Base-by-base conservation (phyloP, 2,329 filamentous ascomycete species). In the Mollisiaceae sp. region DNA sequence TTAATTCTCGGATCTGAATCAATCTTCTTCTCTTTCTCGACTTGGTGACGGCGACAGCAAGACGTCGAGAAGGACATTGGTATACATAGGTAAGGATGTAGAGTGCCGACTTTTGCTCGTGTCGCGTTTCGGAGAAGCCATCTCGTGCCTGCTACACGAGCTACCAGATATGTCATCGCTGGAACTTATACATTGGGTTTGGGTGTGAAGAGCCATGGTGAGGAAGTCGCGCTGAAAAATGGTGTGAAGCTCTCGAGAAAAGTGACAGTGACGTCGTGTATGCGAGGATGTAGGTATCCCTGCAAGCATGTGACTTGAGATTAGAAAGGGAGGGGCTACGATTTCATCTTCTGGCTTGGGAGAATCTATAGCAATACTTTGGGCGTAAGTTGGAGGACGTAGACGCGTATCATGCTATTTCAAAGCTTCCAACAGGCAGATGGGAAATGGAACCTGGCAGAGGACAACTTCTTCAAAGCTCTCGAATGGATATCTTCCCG, bases 1-100 rank as follows among this genome's bases (percentile, higher is more conserved):
- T 81, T 79, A 41, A 86, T 75, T 59, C 82, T 82, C 20, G 83
- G 82, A 69, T 86, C 83, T 74, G 5, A 14, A 14, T 64, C 27
- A 8, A 18, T 18, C 20, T 24, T 54, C 38, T 59, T n/a, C 35
- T 27, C 22, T 47, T 45, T 41, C 52, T 45, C 22, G 11, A 20
- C 45, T 55, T 14, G 32, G 22, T 55, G 39, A 64, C 32, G 43
- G 36, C 54, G 50, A 56, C 59, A 55, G 27, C 54, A 52, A 35
- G 45, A 60, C n/a, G 47, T 64, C n/a, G 52, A 63, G 43, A 61
- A 60, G 61, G 61, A 62, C 62, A 63, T 63, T 59, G 59, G 52
- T 57, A 59, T 61, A 58, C 47, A 58, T 59, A 62, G 54, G 59
- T 24, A 35, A 35, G 62, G 45, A 8, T 12, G 60, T 9, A 41